Conservation (phyloP, 2,329 filamentous ascomycete genomes). For the Hansfordia pulvinata region DNA sequence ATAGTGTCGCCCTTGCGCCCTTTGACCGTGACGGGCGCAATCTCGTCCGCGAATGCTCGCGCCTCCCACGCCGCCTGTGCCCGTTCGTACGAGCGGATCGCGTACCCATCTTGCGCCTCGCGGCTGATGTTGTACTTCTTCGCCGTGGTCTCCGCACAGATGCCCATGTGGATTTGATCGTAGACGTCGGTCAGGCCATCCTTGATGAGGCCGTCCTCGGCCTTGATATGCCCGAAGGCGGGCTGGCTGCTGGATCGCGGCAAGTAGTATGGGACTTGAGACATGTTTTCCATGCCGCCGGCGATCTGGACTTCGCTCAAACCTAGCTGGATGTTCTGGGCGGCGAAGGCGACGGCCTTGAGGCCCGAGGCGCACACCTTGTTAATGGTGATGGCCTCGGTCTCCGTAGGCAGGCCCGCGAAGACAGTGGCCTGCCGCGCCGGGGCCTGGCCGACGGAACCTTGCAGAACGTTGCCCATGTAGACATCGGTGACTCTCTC, state of each 20-base stretch:
- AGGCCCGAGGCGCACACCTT: slow-evolving; percentile 95
- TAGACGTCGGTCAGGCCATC: slow-evolving; percentile 96
- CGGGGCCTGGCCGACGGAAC: slow-evolving; percentile 73
- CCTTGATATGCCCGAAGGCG: slow-evolving; percentile 72
- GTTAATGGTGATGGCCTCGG: slow-evolving; percentile 90
- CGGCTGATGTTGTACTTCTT: slow-evolving; percentile 73
- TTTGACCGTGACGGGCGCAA: slow-evolving; percentile 76
- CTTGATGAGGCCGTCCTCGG: slow-evolving; percentile 87
- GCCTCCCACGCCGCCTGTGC: slow-evolving; percentile 82
- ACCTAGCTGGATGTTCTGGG: slow-evolving; percentile 88
- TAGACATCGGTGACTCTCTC: slow-evolving; percentile 84
- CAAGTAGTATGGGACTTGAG: slow-evolving; percentile 80
- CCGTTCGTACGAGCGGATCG: slow-evolving; percentile 77
- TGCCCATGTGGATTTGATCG: slow-evolving; percentile 95
- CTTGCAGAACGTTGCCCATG: slow-evolving; percentile 92
- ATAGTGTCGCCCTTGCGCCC: slow-evolving; percentile 71
- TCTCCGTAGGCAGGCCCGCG: slow-evolving; percentile 64
- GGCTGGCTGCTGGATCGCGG: slow-evolving; percentile 71
- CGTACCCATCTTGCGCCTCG: slow-evolving; percentile 82
- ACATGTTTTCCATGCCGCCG: slow-evolving; percentile 98
- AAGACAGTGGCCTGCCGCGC: slow-evolving; percentile 85
- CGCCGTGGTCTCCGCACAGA: slow-evolving; percentile 87
- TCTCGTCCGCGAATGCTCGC: slow-evolving; percentile 76
- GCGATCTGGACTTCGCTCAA: slow-evolving; percentile 80
- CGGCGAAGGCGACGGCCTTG: slow-evolving; percentile 81